A percentile compares a stretch with the other conserved stretches of the same genome.
Conservation (phyloP, 1,139 yeast genomes). For the Zygosaccharomyces pseudobailii region DNA sequence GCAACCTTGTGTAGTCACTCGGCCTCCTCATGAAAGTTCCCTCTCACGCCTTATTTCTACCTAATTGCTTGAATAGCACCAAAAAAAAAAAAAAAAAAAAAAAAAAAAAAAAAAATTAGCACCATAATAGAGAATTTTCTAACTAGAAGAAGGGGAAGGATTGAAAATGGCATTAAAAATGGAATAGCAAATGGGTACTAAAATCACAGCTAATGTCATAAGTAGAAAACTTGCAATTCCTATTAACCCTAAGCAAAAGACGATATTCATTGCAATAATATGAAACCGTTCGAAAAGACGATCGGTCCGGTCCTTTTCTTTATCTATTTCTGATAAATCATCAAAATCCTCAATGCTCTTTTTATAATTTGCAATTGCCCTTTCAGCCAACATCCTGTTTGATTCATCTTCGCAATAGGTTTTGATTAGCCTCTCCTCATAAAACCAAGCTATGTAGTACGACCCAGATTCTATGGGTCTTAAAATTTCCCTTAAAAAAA, state of each 20-base stretch:
- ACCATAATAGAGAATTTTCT: not conserved
- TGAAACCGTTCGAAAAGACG: not conserved
- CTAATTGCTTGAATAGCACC: not conserved
- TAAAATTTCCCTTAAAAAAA: not conserved
- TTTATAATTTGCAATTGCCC: not conserved
- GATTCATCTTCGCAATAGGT: not conserved
- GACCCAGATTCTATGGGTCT: not conserved
- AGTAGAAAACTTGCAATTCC: not conserved
- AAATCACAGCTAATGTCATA: not conserved
- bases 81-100: too few species aligned
- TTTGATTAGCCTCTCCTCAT: not conserved
- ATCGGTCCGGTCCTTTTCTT: not conserved
- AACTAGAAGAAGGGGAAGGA: not conserved
- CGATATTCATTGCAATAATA: not conserved
- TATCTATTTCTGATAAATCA: not conserved
- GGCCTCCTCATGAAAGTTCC: too few species aligned
- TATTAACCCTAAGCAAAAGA: not conserved
- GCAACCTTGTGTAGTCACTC: too few species aligned
- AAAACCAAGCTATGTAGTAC: not conserved
- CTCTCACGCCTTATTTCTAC: too few species aligned
- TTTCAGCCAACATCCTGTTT: not conserved
- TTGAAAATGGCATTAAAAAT: not conserved
- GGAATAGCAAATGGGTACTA: not conserved
- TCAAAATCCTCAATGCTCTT: not conserved
- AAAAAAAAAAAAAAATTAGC: not conserved